Evolutionary conservation across 345 rosid species (phyloP).

Genomic region (Eucalyptus viminalis): DNA sequence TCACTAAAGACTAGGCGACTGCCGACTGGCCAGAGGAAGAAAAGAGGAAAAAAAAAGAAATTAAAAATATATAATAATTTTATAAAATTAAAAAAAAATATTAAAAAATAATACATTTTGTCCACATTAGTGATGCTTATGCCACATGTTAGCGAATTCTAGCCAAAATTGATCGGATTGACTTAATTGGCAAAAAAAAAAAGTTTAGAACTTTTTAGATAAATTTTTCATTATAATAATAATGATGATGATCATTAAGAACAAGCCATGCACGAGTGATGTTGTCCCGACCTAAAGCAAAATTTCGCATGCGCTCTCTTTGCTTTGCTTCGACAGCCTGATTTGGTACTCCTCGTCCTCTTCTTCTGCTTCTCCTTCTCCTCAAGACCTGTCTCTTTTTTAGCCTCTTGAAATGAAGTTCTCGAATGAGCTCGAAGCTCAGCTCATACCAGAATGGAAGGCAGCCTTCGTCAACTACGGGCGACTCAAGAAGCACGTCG

Average conservation of each 20-base stretch:
- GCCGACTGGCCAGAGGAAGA: fast-evolving
- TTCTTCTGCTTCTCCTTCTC: not conserved
- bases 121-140: fast-evolving
- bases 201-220: no score
- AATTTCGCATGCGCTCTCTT: not conserved
- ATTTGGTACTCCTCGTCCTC: not conserved
- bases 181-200: no score
- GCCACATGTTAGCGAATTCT: fast-evolving
- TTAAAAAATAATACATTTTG: no score
- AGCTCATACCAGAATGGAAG: slow-evolving; percentile 93
- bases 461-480: slow-evolving; percentile 83
- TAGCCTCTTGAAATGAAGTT: slow-evolving; percentile 55
- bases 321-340: not conserved
- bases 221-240: no score
- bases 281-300: slow-evolving; percentile 1
- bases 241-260: no score
- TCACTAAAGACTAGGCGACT: fast-evolving
- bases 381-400: not conserved
- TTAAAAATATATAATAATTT: no score
- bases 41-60: no score
- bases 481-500: slow-evolving; percentile 75
- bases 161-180: fast-evolving
- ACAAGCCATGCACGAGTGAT: slow-evolving; percentile 18
- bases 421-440: slow-evolving; percentile 93
- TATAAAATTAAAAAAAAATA: fast-evolving